These are phyloP conservation scores for Cardamine occulta DNA, from an alignment of 345 rosid species.

Conservation along the genomic window DNA sequence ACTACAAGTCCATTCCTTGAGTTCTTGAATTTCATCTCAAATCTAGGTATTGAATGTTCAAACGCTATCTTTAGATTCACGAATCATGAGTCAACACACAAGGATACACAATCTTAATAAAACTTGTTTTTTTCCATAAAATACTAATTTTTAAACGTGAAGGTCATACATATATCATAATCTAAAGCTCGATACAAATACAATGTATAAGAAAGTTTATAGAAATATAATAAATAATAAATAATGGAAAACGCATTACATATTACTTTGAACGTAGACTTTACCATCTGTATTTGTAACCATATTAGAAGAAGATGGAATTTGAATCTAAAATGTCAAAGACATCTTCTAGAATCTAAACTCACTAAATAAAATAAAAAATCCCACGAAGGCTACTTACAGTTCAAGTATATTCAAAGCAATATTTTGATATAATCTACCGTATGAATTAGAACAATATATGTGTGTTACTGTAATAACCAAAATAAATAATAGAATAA, in stretches of 20 bases:
- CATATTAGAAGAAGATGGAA: background rate
- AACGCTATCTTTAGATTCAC: constrained; percentile 22
- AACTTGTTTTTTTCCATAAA: background rate
- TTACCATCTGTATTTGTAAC: background rate
- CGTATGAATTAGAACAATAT: background rate
- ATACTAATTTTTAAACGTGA: constrained; percentile 16
- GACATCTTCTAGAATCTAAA: constrained; percentile 36
- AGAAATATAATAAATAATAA: background rate
- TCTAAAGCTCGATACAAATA: constrained; percentile 11
- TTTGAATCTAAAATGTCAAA: constrained; percentile 23
- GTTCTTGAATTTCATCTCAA: constrained; percentile 14
- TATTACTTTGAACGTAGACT: background rate
- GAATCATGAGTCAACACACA: constrained; percentile 21
- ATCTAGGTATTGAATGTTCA: constrained; percentile 26
- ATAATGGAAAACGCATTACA: background rate
- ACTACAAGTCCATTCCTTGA: background rate
- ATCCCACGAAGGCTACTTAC: background rate
- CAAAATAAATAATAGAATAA: background rate
- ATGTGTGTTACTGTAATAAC: constrained; percentile 3
- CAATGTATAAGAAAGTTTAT: constrained; percentile 8
- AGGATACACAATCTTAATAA: constrained; percentile 17
- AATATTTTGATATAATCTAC: constrained; percentile 24
- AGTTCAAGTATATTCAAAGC: constrained; percentile 14
- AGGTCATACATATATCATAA: constrained; percentile 19
- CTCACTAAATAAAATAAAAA: background rate